Evolutionary conservation across 306 rosid genomes (phyloP).

Genomic region (Begonia masoniana): DNA sequence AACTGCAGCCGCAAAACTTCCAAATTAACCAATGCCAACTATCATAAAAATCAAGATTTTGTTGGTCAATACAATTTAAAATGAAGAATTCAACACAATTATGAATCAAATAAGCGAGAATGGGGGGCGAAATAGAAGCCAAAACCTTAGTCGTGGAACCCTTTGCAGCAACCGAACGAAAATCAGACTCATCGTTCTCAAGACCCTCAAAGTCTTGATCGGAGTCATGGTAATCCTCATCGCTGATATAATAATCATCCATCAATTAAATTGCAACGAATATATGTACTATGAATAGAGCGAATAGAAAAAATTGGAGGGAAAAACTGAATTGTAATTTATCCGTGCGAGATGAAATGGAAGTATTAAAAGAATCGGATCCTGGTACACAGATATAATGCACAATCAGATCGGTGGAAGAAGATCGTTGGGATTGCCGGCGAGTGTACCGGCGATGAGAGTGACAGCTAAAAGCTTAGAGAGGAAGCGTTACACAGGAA

Average conservation of each 20-base stretch:
- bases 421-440: slow-evolving; percentile 6
- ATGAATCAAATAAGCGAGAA: neutral
- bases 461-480: slow-evolving; percentile 11
- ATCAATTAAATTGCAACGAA: slow-evolving; percentile 10
- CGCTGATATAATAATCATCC: slow-evolving; percentile 47
- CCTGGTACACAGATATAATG: neutral
- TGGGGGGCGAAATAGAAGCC: neutral
- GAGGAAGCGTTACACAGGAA: neutral
- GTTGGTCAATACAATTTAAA: neutral
- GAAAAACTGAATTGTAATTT: neutral
- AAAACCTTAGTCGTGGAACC: slow-evolving; percentile 60
- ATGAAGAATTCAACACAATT: neutral
- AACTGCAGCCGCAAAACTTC: no score
- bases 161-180: slow-evolving; percentile 30
- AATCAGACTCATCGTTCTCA: slow-evolving; percentile 42
- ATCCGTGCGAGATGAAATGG: neutral
- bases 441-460: slow-evolving; percentile 6
- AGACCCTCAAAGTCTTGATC: slow-evolving; percentile 50
- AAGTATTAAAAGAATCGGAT: slow-evolving; percentile 8
- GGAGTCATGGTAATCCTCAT: slow-evolving; percentile 50
- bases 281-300: neutral
- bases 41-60: neutral
- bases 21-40: neutral
- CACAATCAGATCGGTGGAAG: slow-evolving; percentile 1
- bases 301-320: neutral